phyloP scores from a whole-genome alignment of 306 rosid genomes.

The Aeschynomene evenia region DNA sequence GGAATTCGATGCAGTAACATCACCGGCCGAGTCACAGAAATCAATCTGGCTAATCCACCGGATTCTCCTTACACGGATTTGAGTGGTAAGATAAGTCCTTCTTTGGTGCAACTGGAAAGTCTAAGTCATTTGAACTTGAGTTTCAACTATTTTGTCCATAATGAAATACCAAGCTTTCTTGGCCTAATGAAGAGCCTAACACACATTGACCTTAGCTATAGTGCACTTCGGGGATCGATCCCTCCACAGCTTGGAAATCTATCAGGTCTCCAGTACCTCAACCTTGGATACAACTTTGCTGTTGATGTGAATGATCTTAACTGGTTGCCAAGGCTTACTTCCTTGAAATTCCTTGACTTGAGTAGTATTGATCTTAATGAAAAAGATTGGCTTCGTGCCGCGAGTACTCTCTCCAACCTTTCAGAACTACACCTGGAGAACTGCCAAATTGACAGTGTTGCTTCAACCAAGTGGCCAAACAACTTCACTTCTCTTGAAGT shows the following conservation, averaged over 20 bases:
- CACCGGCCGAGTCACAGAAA: constrained; percentile 16
- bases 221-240: constrained; percentile 27
- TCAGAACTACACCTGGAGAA: constrained; percentile 28
- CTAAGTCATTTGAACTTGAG: constrained; percentile 32
- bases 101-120: constrained; percentile 24
- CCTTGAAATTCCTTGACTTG: constrained; percentile 28
- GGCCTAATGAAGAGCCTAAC: constrained; percentile 27
- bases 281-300: constrained; percentile 15
- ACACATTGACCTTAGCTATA: constrained; percentile 27
- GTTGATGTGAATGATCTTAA: constrained; percentile 18
- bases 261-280: constrained; percentile 28
- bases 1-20: constrained; percentile 22
- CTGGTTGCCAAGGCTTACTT: constrained; percentile 28
- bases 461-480: not conserved
- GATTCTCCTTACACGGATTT: not conserved
- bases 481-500: constrained; percentile 32
- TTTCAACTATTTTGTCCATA: constrained; percentile 8
- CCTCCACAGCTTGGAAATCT: constrained; percentile 40
- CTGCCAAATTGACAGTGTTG: constrained; percentile 20
- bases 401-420: constrained; percentile 18
- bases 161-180: constrained; percentile 33
- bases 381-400: constrained; percentile 29
- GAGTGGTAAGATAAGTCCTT: constrained; percentile 29
- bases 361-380: constrained; percentile 8
- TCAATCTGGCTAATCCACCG: constrained; percentile 19